Percentiles rank a stretch among this genome's conserved stretches.
These are phyloP conservation scores for Nannochloropsis salina DNA, from an alignment of 108 stramenopile species.

Conservation along the genomic window DNA sequence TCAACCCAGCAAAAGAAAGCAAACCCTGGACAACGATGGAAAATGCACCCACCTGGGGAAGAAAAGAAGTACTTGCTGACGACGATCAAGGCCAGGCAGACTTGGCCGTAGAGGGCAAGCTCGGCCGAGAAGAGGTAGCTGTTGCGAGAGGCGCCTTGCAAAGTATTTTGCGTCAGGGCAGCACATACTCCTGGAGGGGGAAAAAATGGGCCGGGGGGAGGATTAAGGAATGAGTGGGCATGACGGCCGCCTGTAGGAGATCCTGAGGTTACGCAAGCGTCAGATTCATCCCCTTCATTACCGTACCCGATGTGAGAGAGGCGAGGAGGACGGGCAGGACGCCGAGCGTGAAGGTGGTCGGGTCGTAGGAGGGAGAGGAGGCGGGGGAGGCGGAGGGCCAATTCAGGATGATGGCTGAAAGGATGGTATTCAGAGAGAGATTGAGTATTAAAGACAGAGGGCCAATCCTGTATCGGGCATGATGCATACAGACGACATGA, in stretches of 20 bases:
- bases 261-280: no score
- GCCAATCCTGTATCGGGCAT: not conserved
- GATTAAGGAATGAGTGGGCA: constrained; percentile 26
- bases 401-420: constrained; percentile 20
- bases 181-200: constrained; percentile 79
- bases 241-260: no score
- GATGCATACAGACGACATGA: not conserved
- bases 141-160: constrained; percentile 71
- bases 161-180: constrained; percentile 76
- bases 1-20: no score
- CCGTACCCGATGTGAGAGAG: not conserved
- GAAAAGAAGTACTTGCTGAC: not conserved
- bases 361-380: constrained; percentile 35
- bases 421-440: no score
- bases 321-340: constrained; percentile 60
- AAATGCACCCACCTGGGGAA: no score
- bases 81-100: constrained; percentile 57
- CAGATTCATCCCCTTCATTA: no score
- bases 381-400: constrained; percentile 11
- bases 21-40: no score
- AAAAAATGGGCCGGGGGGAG: constrained; percentile 61
- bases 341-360: constrained; percentile 63
- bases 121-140: constrained; percentile 78
- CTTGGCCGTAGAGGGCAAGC: constrained; percentile 60
- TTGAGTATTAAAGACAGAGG: no score